Evolutionary conservation across 108 stramenopile genomes (phyloP), one percentile per base, ranked within the genome.

Genomic region (Pseudonitzschia multiseries): DNA sequence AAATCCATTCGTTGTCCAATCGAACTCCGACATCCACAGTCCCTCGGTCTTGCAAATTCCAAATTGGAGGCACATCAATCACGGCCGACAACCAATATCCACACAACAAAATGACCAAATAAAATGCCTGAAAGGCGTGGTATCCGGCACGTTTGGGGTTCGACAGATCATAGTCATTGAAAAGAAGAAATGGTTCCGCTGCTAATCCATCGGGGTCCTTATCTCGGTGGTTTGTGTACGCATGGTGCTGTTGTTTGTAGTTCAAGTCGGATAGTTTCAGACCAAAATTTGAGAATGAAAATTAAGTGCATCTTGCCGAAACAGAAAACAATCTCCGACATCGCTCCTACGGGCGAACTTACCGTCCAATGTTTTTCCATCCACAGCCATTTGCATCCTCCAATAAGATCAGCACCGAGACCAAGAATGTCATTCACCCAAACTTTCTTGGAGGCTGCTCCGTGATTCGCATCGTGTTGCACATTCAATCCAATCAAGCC

Each of bases 391-490:
- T 93, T 96, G 81, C 80, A 84, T 8, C 91, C 91, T 29, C 95
- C 95, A 59, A 96, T 96, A 31, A 93, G 81, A 73, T 96, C 95
- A 22, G 91, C 90, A 52, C 95, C 95, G 8, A 93, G 85, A 29
- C 95, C 95, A 28, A 93, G 77, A 4, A 96, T 48, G 64, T 96
- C 86, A 69, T 96, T 96, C 56, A 93, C 74, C 86, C 87, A 88
- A 51, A 88, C 80, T 17, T 74, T 83, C 71, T 83, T 92, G 32
- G 91, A 92, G 36, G 88, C 88, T 17, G 95, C 95, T 9, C 97
- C 97, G 56, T 96, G 97, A 75, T 98, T 98, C 74, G 96, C 93
- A 79, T 98, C 97, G 72, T 98, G 97, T 75, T 96, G 95, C 18
- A 96, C 92, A 70, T 98, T 98, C 56, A 98, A 65, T 20, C 95